Evolutionary conservation across 495 filamentous ascomycete species (phyloP).

Genomic region (Tirmania nivea): DNA sequence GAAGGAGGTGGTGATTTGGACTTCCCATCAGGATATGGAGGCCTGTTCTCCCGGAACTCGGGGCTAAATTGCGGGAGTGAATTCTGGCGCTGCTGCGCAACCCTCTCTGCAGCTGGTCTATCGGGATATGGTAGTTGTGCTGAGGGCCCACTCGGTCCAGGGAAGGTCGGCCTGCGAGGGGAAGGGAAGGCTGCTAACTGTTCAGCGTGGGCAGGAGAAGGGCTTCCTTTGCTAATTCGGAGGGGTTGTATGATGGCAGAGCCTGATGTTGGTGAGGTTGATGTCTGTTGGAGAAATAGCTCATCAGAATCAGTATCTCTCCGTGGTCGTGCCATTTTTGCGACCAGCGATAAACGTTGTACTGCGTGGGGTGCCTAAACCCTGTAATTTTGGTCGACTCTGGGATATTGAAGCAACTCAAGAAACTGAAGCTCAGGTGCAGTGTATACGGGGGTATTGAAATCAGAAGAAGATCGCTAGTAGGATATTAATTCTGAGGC

Average conservation of each 20-base stretch:
- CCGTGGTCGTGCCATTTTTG: not conserved
- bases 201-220: conserved; percentile 26
- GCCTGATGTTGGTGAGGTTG: not conserved
- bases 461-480: too few relatives aligned
- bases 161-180: conserved; percentile 10
- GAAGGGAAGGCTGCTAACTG: conserved; percentile 5
- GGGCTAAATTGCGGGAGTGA: not conserved
- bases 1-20: conserved; percentile 12
- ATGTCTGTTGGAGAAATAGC: not conserved
- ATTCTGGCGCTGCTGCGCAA: conserved; percentile 14
- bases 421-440: too few relatives aligned
- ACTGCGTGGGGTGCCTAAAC: not conserved
- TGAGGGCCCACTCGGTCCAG: conserved; percentile 1
- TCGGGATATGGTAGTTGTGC: conserved; percentile 18
- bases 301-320: not conserved
- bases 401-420: too few relatives aligned
- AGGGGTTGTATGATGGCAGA: conserved; percentile 57
- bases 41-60: conserved; percentile 17
- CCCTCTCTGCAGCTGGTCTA: conserved; percentile 9
- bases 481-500: too few relatives aligned
- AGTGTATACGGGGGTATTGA: too few relatives aligned
- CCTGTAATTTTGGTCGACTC: too few relatives aligned
- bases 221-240: conserved; percentile 55
- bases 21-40: conserved; percentile 25
- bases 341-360: conserved; percentile 3